Evolutionary conservation across 73 alveolate species (phyloP).

Genomic region (Paramecium octaurelia): DNA sequence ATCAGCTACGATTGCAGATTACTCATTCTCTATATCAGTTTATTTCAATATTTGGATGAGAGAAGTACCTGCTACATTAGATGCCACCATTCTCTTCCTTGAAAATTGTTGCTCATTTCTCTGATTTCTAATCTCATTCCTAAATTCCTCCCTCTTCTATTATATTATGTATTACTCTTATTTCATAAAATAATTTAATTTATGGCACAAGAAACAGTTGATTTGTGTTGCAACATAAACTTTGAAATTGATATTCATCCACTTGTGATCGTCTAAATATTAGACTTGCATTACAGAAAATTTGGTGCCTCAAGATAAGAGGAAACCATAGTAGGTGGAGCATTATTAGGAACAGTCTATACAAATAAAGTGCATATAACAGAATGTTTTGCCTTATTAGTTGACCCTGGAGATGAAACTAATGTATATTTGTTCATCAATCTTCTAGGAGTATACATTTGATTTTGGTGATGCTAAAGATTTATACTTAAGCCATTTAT

Average conservation of each 20-base stretch:
- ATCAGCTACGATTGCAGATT: not conserved
- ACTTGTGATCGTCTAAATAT: not conserved
- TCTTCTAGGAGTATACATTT: not conserved
- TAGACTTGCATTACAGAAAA: slow-evolving; percentile 35
- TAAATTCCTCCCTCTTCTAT: not conserved
- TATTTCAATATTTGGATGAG: not conserved
- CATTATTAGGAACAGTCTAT: slow-evolving; percentile 28
- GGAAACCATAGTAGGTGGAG: slow-evolving; percentile 11
- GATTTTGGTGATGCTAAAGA: not conserved
- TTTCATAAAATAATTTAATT: slow-evolving; percentile 6
- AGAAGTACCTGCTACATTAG: not conserved
- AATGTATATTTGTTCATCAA: not conserved
- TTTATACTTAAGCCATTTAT: not conserved
- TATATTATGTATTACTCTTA: not conserved
- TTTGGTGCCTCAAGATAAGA: slow-evolving; percentile 2
- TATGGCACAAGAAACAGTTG: slow-evolving; percentile 50
- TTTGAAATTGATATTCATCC: slow-evolving; percentile 43
- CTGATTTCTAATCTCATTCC: not conserved
- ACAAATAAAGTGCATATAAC: slow-evolving; percentile 33
- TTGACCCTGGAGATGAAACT: not conserved
- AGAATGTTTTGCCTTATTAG: not conserved
- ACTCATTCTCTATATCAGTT: not conserved
- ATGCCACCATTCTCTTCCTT: not conserved
- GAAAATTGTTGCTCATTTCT: not conserved
- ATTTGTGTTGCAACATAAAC: not conserved